A percentile compares a stretch with the other conserved stretches of the same genome.
phyloP scores from a whole-genome alignment of 192 early-diverging fungal genomes.

The Funneliformis mosseae region DNA sequence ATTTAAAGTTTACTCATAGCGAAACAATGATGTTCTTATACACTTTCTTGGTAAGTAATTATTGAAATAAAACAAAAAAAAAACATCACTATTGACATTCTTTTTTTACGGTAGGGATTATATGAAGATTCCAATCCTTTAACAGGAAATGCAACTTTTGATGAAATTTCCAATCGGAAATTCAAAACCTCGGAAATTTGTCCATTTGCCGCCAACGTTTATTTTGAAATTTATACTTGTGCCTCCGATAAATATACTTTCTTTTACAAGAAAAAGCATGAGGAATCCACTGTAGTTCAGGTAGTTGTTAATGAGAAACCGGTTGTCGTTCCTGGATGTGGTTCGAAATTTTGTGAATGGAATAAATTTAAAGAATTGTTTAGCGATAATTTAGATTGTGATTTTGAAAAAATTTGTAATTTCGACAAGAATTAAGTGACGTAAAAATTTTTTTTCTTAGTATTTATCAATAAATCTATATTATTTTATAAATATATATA shows the following conservation, averaged over 20 bases:
- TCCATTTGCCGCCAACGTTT: slow-evolving; percentile 21
- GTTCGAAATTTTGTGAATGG: slow-evolving; percentile 11
- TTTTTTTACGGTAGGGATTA: slow-evolving; percentile 7
- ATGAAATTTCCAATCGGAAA: slow-evolving; percentile 10
- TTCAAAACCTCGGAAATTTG: not conserved
- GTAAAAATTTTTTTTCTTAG: no score
- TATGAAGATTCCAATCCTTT: slow-evolving; percentile 12
- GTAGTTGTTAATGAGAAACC: not conserved
- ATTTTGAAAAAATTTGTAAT: slow-evolving; percentile 17
- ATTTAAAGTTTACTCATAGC: slow-evolving; percentile 14
- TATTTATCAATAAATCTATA: no score
- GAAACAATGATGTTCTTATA: slow-evolving; percentile 18
- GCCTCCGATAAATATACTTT: not conserved
- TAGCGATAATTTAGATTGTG: slow-evolving; percentile 1
- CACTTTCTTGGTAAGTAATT: slow-evolving; percentile 21
- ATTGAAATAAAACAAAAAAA: not conserved
- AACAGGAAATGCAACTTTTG: not conserved
- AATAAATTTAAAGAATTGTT: slow-evolving; percentile 11
- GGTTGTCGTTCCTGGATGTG: slow-evolving; percentile 8
- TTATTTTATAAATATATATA: no score
- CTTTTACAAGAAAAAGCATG: not conserved
- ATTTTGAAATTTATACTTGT: slow-evolving; percentile 30
- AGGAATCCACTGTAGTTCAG: not conserved
- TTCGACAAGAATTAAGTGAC: not conserved
- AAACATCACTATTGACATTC: not conserved